Base-by-base conservation (phyloP, 2,329 filamentous ascomycete genomes). In the Microcera coccophila region DNA sequence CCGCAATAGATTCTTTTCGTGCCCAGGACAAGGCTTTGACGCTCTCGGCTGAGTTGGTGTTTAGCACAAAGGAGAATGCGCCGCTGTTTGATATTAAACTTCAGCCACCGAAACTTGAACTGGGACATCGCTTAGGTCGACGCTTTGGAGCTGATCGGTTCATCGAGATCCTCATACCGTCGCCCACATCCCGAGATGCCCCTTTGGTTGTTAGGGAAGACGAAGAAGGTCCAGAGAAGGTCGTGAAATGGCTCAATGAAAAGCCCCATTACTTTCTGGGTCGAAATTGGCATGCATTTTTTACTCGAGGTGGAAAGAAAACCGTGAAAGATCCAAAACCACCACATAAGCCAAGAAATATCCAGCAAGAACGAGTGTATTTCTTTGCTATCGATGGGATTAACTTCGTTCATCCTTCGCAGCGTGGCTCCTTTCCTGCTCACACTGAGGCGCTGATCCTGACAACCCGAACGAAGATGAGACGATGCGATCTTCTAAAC, bases 131-230 rank as follows among this genome's bases (percentile, higher is more conserved):
- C 2, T 58, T 83, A 0, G 63, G 65, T 16, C 71, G 80, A 11
- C 72, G 72, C 4, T 81, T 81, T 49, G 79, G 80, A 0, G 61
- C 71, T 0, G 79, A 84, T 48, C 69, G 80, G 1, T 82, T 82
- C 35, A 47, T 84, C 2, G 76, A 82, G 40, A 44, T 84, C 1
- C 57, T 70, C 4, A 64, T 82, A 4, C 78, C 79, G 0, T 67
- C 67, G 0, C 64, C 70, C 0, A 61, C 54, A 1, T 59, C 58
- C 1, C 60, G 53, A 3, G 50, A 61, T 2, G 53, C 58, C 0
- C 60, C 65, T 0, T 38, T 47, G 0, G 37, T 61, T 0, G 44
- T 68, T 3, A 63, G 59, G 14, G 53, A 69, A 2, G 54, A 66
- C 3, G 59, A 61, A 1, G 47, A 54, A 0, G 62, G 62, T 1